These are phyloP conservation scores for Trametes sanguinea DNA, from an alignment of 768 basidiomycete genomes.

Conservation along the genomic window DNA sequence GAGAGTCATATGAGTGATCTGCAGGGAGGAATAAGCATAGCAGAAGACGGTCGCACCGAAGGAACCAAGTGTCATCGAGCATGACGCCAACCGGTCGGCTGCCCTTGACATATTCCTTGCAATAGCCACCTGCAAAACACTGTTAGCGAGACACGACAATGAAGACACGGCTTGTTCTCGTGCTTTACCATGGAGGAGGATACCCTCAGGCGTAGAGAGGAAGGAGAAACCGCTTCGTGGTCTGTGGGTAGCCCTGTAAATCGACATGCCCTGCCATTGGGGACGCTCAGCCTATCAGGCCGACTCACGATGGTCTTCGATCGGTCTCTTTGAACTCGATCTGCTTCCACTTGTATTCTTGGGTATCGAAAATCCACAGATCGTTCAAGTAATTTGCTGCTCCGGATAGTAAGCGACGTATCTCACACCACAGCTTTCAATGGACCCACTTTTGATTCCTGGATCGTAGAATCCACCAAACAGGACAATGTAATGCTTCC, in stretches of 20 bases:
- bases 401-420: background rate
- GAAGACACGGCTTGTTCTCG: conserved; percentile 2
- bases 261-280: too few relatives aligned
- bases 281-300: background rate
- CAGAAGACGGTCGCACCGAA: conserved; percentile 50
- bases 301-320: conserved; percentile 66
- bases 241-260: conserved; percentile 36
- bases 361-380: conserved; percentile 83
- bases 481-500: conserved; percentile 84
- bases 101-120: conserved; percentile 86
- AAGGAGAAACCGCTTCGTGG: conserved; percentile 86
- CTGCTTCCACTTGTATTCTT: conserved; percentile 84
- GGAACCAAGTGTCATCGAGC: conserved; percentile 88
- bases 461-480: conserved; percentile 94
- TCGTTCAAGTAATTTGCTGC: conserved; percentile 82
- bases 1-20: conserved; percentile 17
- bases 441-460: conserved; percentile 68
- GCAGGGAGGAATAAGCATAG: background rate
- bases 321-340: conserved; percentile 75
- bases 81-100: conserved; percentile 85
- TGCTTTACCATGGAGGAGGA: conserved; percentile 68
- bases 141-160: too few relatives aligned
- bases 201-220: conserved; percentile 73
- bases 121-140: conserved; percentile 69
- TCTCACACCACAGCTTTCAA: too few relatives aligned